Base-by-base conservation (phyloP, 768 basidiomycete genomes). In the Russula sp. region DNA sequence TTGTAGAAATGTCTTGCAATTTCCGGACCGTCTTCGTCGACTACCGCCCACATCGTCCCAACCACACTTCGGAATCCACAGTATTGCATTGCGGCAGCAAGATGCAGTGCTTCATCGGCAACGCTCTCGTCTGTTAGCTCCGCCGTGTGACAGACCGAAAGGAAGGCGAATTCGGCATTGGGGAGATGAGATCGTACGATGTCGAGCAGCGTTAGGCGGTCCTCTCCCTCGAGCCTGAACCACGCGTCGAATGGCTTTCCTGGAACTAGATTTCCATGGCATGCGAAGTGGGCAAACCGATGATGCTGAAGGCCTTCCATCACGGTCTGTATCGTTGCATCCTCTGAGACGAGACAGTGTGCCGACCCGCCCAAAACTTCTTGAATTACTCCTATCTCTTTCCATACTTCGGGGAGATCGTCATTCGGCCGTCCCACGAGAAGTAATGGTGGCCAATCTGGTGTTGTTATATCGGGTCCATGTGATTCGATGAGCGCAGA, bases 381-480 rank as follows among this genome's bases (percentile, higher is more conserved):
- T 5, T 9, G 50, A 1, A 51, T 31, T 2, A 51, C 31, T 8
- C 13, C 5, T 4, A 34, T 51, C 50, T 51, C 50, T 18, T n/a
- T 5, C 16, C 14, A n/a, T 2, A 27, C 20, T 8, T 11, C 18
- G 4, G 31, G 50, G 10, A 51, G 14, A 11, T 3, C 3, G 4
- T 7, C 31, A 51, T 34, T 14, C 3, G 50, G 50, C 6, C 32
- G 50, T 16, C 13, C 14, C 2, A 51, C 32, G 9, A 51, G 50
- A 18, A 51, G 50, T 3, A 51, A 16, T 0, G 50, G 34, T 31
- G 27, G 50, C 5, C 3, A 13, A 14, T 18, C 6, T 4, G 14
- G 14, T 27, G 2, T 76, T 73, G 47, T 82, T 77, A 68, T 13
- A 32, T 16, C 31, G 4, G 2, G 6, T 8, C 32, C 32, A 8